Conservation (phyloP, 1,139 yeast species). For the Magnusiomyces tetraspermus region DNA sequence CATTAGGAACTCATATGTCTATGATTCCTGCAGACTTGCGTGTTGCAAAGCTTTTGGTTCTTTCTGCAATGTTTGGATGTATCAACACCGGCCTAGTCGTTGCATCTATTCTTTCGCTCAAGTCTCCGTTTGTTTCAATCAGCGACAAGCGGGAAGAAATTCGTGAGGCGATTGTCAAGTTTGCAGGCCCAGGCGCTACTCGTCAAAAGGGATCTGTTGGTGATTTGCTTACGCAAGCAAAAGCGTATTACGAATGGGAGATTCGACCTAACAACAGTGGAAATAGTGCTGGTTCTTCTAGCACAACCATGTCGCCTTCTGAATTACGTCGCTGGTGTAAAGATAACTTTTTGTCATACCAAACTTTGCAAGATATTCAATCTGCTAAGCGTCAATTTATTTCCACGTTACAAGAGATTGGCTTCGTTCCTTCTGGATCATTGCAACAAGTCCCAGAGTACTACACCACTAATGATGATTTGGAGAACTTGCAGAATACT, state of each 20-base stretch:
- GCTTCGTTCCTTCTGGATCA: slow-evolving; percentile 47
- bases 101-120: slow-evolving; percentile 66
- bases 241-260: slow-evolving; percentile 47
- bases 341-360: slow-evolving; percentile 54
- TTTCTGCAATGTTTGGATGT: slow-evolving; percentile 77
- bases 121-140: slow-evolving; percentile 60
- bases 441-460: slow-evolving; percentile 7
- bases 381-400: slow-evolving; percentile 62
- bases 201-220: slow-evolving; percentile 39
- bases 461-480: slow-evolving; percentile 1
- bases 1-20: slow-evolving; percentile 74
- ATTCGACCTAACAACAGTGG: slow-evolving; percentile 17
- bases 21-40: slow-evolving; percentile 76
- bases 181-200: slow-evolving; percentile 23
- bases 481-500: slow-evolving; percentile 4
- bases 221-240: slow-evolving; percentile 60
- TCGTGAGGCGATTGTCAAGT: slow-evolving; percentile 41
- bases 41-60: slow-evolving; percentile 71
- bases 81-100: slow-evolving; percentile 64
- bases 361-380: slow-evolving; percentile 59
- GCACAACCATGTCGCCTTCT: no score
- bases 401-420: slow-evolving; percentile 61
- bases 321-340: slow-evolving; percentile 43
- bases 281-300: not conserved
- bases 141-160: slow-evolving; percentile 57